Percentiles rank a stretch among this genome's conserved stretches.
These are phyloP conservation scores for Forsythia suspensa DNA, from an alignment of 257 asterid species.

Conservation along the genomic window DNA sequence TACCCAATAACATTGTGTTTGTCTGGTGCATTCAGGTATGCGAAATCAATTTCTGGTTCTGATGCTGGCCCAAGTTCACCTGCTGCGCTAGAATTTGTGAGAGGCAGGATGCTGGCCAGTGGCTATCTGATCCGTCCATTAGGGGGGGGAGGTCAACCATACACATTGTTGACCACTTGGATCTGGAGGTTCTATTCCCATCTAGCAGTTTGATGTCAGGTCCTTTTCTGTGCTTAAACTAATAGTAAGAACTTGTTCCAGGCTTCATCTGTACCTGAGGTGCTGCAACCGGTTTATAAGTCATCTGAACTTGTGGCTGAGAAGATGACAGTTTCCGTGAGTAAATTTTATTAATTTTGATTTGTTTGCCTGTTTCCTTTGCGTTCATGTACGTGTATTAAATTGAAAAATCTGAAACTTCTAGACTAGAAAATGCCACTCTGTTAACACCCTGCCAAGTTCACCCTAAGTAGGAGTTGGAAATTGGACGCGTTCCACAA, in stretches of 20 bases:
- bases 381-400: no score
- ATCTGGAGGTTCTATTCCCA: conserved; percentile 37
- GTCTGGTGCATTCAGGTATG: conserved; percentile 35
- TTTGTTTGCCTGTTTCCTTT: background rate
- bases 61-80: conserved; percentile 41
- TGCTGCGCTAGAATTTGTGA: conserved; percentile 40
- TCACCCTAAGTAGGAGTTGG: no score
- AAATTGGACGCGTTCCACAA: no score
- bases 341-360: conserved; percentile 6
- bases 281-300: conserved; percentile 46
- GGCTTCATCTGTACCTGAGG: conserved; percentile 52
- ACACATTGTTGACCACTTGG: conserved; percentile 40
- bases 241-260: conserved; percentile 19
- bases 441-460: no score
- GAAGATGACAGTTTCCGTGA: conserved; percentile 37
- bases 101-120: conserved; percentile 47
- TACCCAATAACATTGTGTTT: background rate
- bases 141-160: conserved; percentile 40
- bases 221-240: background rate
- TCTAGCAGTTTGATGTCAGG: background rate
- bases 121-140: conserved; percentile 45
- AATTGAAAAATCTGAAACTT: background rate
- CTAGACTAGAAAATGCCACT: no score
- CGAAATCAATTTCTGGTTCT: conserved; percentile 40
- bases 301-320: conserved; percentile 44